Base-by-base conservation (phyloP, 2,329 filamentous ascomycete genomes). In the Verticillium longisporum region DNA sequence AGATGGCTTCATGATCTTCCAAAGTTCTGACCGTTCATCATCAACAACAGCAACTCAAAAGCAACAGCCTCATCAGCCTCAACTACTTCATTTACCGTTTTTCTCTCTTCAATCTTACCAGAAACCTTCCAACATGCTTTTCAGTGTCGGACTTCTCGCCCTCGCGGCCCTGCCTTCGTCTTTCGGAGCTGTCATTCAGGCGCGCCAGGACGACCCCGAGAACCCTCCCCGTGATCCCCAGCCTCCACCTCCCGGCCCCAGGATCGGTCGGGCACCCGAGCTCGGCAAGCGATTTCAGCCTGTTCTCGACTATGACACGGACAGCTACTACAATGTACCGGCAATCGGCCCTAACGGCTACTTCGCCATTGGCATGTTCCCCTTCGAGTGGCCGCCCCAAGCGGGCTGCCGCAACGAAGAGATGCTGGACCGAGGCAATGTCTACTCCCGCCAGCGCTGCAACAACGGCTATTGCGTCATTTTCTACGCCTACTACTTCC, bases 291-390 rank as follows among this genome's bases (percentile, higher is more conserved):
- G 38, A 2, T 55, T 56, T 41, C 67, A 70, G 61, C 70, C 71
- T 3, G 63, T 64, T 7, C 61, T 71, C 54, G 63, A 78, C 67
- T 71, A 73, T 63, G 75, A 73, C 57, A 69, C 67, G 7, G 69
- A 75, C 58, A 66, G 73, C 21, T 77, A 74, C 66, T 77, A 77
- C 63, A 77, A 77, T 63, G 71, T 71, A 2, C 72, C 74, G 1
- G 75, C 75, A 14, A 75, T 77, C 60, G 72, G 68, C 37, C 65
- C 56, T 36, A 37, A 41, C 56, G 36, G 56, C 34, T 6, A 37
- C 36, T 36, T 57, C 36, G 18, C 56, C 56, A 18, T 57, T 41
- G 7, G 34, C 56, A 36, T 57, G 36, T 26, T 41, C 34, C 56
- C 38, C 36, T 36, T 57, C 56, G 36, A 57, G 18, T 41, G 38